These are phyloP conservation scores for Hippophae rhamnoides DNA, from an alignment of 306 rosid species.

Conservation along the genomic window DNA sequence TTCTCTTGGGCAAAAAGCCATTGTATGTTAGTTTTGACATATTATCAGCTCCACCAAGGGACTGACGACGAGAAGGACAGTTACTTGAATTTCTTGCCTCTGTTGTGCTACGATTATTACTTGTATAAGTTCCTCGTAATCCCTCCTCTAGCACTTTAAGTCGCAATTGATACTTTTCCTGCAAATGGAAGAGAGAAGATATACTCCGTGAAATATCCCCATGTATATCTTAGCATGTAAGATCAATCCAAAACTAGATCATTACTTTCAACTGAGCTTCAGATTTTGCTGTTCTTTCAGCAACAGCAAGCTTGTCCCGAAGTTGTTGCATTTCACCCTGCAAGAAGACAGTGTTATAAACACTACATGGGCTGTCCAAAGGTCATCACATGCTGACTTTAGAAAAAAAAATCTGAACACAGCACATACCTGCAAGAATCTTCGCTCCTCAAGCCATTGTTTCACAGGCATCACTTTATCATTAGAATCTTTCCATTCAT, in stretches of 20 bases:
- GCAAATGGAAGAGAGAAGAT: constrained; percentile 23
- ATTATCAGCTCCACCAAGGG: constrained; percentile 92
- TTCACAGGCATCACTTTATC: constrained; percentile 99
- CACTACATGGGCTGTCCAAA: neutral
- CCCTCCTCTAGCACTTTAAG: constrained; percentile 93
- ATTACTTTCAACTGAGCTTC: constrained; percentile 97
- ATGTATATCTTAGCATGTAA: neutral
- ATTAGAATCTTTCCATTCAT: constrained; percentile 97
- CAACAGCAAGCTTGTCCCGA: constrained; percentile 78
- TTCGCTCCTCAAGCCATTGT: constrained; percentile 98
- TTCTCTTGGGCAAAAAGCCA: constrained; percentile 75
- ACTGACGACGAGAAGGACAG: constrained; percentile 94
- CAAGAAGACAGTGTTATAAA: constrained; percentile 23
- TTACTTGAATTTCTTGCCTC: constrained; percentile 77
- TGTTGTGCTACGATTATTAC: constrained; percentile 57
- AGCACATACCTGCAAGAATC: constrained; percentile 66
- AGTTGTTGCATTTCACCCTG: constrained; percentile 98
- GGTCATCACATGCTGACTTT: neutral
- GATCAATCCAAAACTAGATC: constrained; percentile 26
- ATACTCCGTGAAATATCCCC: constrained; percentile 2
- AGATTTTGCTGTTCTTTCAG: constrained; percentile 79
- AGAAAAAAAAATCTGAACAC: neutral
- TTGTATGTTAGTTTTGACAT: constrained; percentile 61
- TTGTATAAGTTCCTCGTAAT: constrained; percentile 67
- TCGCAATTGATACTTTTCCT: constrained; percentile 88